Percentiles rank a stretch among this genome's conserved stretches.
Evolutionary conservation across 148 eudicot genomes (phyloP).

Genomic region (Tetragonia tetragonoides): DNA sequence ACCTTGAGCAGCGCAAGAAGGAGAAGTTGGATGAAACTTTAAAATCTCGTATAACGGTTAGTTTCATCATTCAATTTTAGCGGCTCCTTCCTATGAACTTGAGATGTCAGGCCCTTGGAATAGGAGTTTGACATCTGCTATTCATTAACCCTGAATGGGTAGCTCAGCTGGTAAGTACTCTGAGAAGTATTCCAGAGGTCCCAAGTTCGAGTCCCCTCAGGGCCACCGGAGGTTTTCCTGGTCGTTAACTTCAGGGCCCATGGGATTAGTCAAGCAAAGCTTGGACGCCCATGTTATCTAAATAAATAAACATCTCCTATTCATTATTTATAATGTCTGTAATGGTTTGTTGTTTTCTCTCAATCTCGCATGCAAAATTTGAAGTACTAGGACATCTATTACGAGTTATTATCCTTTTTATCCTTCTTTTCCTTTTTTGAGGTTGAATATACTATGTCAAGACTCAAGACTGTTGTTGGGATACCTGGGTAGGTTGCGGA

Average conservation of each 20-base stretch:
- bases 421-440: no score
- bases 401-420: neutral
- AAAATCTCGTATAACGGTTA: conserved; percentile 67
- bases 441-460: no score
- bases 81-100: neutral
- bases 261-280: no score
- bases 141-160: neutral
- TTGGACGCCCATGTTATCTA: no score
- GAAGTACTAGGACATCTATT: neutral
- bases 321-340: neutral
- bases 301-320: no score
- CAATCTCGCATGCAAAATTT: neutral
- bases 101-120: neutral
- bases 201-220: no score
- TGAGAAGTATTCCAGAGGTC: no score
- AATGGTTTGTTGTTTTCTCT: neutral
- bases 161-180: no score
- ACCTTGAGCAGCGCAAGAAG: conserved; percentile 59
- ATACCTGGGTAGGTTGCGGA: no score
- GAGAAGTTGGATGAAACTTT: conserved; percentile 51
- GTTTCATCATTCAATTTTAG: conserved; percentile 22
- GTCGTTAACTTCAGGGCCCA: no score
- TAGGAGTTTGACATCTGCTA: neutral
- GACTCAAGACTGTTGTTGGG: no score
- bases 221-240: no score